Evolutionary conservation across 2,329 filamentous ascomycete species (phyloP), one percentile per base, ranked within the genome.

Genomic region (Talaromyces marneffei): DNA sequence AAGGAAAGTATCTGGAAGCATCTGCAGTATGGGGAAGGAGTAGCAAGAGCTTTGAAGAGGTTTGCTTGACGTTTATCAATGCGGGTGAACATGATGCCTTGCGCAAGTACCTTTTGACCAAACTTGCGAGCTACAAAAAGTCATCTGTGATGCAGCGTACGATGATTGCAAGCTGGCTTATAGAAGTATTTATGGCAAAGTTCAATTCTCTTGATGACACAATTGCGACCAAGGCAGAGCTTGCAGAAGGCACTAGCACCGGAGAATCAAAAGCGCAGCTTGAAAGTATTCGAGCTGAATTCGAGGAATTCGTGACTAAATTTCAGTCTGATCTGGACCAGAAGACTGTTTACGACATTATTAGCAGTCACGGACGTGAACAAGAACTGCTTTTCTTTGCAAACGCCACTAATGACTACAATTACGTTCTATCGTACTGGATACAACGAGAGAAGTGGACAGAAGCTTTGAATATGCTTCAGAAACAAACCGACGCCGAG

Each of bases 121-220:
- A 96, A 75, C 80, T 99, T 33, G 83, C 84, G 7, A 88, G 85
- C 0, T 87, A 92, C 71, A 96, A 92, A 74, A 96, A 92, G 74
- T 84, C 87, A 0, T 87, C 87, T 0, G 80, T 87, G 31, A 99
- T 99, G 92, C 94, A 99, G 75, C 83, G 93, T 62, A 89, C 90
- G 65, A 96, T 99, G 91, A 87, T 97, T 66, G 90, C 93, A 1
- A 92, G 89, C 66, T 99, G 94, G 94, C 83, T 99, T 46, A 83
- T 97, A 9, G 94, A 99, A 74, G 83, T 97, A 1, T 99, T 93
- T 75, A 99, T 99, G 92, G 90, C 92, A 4, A 97, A 96, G 75
- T 83, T 99, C 44, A 97, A 99, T 72, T 88, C 90, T 2, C 82
- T 99, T 3, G 94, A 99, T 70, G 94, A 99, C 74, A 92, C 90